Conservation (phyloP, 2,329 filamentous ascomycete species). For the Xylariaceae sp. region DNA sequence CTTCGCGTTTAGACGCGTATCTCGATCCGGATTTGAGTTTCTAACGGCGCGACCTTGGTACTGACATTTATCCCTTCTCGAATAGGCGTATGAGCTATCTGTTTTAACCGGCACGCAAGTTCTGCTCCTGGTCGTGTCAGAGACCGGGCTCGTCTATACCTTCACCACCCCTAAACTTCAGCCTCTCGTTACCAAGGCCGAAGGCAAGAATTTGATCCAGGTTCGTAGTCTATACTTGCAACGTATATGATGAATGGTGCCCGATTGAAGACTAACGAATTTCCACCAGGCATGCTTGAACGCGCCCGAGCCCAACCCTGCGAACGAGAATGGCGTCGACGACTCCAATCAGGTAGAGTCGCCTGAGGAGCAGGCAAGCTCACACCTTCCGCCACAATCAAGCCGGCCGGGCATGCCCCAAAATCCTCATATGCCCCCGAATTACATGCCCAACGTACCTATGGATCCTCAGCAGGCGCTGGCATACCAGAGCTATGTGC, state of each 20-base stretch:
- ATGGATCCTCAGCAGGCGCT: constrained; percentile 78
- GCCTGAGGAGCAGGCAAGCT: constrained; percentile 82
- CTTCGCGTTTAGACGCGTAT: constrained; percentile 25
- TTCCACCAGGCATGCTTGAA: constrained; percentile 82
- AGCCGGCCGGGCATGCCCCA: constrained; percentile 67
- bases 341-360: constrained; percentile 80
- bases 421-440: constrained; percentile 63
- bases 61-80: constrained; percentile 25
- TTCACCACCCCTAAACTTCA: constrained; percentile 99
- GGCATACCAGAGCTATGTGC: constrained; percentile 83
- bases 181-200: constrained; percentile 95
- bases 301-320: constrained; percentile 84
- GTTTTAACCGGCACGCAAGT: constrained; percentile 98
- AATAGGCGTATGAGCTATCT: constrained; percentile 91
- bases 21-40: constrained; percentile 22
- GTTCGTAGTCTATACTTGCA: constrained; percentile 50
- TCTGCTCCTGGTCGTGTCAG: constrained; percentile 91
- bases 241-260: neutral
- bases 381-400: constrained; percentile 71
- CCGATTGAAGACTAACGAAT: constrained; percentile 37
- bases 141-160: constrained; percentile 96
- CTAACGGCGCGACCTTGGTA: constrained; percentile 12
- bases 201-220: constrained; percentile 99
- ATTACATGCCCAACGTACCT: constrained; percentile 66
- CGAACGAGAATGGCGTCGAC: constrained; percentile 80